These are phyloP conservation scores for Paraglomus brasilianum DNA, from an alignment of 192 early-diverging fungal species.

Conservation along the genomic window DNA sequence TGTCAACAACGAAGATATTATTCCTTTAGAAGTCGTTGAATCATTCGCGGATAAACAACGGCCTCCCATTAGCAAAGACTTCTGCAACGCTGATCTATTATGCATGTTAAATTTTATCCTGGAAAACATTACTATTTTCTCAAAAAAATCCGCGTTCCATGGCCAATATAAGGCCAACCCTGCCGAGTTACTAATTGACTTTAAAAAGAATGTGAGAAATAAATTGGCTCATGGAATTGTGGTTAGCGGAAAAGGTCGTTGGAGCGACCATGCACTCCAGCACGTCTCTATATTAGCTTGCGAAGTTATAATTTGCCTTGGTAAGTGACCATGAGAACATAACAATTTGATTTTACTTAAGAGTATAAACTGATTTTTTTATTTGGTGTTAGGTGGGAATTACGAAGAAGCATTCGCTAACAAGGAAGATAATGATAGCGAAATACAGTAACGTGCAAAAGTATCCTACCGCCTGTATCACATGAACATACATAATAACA, in stretches of 20 bases:
- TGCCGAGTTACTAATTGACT: conserved; percentile 1
- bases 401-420: conserved; percentile 19
- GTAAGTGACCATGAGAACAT: conserved; percentile 21
- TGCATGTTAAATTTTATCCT: conserved; percentile 25
- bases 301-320: conserved; percentile 16
- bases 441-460: too few relatives aligned
- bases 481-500: too few relatives aligned
- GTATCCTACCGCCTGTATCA: too few relatives aligned
- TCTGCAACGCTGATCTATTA: conserved; percentile 20
- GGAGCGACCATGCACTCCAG: conserved; percentile 22
- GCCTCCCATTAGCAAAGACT: conserved; percentile 18
- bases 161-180: conserved; percentile 22
- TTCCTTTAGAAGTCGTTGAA: conserved; percentile 2
- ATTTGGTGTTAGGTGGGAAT: conserved; percentile 14
- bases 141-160: neutral
- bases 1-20: conserved; percentile 4
- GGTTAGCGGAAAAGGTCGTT: conserved; percentile 4
- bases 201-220: conserved; percentile 23
- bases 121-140: conserved; percentile 22
- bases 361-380: conserved; percentile 31
- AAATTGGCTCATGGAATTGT: conserved; percentile 28
- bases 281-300: conserved; percentile 19
- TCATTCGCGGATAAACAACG: conserved; percentile 4
- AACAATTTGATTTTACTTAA: conserved; percentile 18
- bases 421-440: conserved; percentile 19